A percentile compares a stretch with the other conserved stretches of the same genome.
Evolutionary conservation across 129 eudicot species (phyloP).

Genomic region (Flaveria robusta): DNA sequence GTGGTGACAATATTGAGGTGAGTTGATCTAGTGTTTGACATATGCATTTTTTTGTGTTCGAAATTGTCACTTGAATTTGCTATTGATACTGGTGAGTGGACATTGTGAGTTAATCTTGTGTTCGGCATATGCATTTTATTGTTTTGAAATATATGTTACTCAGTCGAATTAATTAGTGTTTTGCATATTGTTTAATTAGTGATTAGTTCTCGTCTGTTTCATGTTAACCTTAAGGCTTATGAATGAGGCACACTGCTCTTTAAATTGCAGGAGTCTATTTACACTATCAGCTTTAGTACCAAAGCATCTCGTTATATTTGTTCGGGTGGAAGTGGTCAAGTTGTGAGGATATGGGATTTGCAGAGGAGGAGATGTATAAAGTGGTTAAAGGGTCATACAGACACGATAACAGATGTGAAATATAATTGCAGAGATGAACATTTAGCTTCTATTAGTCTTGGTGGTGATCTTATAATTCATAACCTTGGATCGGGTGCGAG

Average conservation of each 20-base stretch:
- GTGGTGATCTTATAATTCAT: constrained; percentile 84
- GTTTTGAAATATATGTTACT: constrained; percentile 7
- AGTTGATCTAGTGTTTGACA: constrained; percentile 8
- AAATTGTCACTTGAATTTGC: background rate
- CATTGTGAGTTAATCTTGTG: background rate
- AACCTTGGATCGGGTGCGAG: constrained; percentile 89
- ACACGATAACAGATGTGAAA: constrained; percentile 76
- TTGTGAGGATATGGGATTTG: constrained; percentile 96
- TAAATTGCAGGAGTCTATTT: constrained; percentile 67
- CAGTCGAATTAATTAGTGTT: background rate
- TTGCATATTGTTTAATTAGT: background rate
- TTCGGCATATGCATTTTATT: background rate
- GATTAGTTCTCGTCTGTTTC: constrained; percentile 15
- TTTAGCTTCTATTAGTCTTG: constrained; percentile 87
- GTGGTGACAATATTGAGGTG: constrained; percentile 76
- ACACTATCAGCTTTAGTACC: constrained; percentile 80
- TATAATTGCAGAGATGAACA: constrained; percentile 98
- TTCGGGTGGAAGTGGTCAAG: constrained; percentile 94
- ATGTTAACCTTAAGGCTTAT: background rate
- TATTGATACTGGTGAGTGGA: background rate
- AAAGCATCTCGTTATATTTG: constrained; percentile 90
- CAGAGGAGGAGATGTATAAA: constrained; percentile 91
- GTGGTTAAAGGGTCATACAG: constrained; percentile 97
- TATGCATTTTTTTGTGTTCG: background rate
- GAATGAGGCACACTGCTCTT: constrained; percentile 12